Percentiles rank a stretch among this genome's conserved stretches.
These are phyloP conservation scores for Stemphylium vesicarium DNA, from an alignment of 2,329 filamentous ascomycete species.

Conservation along the genomic window DNA sequence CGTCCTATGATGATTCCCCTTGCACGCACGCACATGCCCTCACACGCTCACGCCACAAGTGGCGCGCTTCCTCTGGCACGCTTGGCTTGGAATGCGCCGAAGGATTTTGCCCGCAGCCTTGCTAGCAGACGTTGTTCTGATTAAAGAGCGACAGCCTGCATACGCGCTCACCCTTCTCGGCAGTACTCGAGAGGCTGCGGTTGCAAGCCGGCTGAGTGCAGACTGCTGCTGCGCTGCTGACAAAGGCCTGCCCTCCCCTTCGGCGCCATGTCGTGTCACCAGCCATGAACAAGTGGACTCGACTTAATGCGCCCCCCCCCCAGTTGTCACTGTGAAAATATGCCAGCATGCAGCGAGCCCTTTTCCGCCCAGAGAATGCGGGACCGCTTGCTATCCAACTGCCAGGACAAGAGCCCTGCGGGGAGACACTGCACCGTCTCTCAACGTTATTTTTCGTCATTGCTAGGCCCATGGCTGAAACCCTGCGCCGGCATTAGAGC, in stretches of 20 bases:
- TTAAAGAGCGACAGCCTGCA: background rate
- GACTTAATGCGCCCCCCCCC: background rate
- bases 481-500: background rate
- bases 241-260: constrained; percentile 7
- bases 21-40: background rate
- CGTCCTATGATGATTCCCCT: background rate
- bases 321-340: too few relatives aligned
- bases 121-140: background rate
- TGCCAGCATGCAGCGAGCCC: too few relatives aligned
- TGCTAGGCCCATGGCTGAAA: background rate
- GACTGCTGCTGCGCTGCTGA: background rate
- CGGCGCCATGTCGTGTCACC: background rate
- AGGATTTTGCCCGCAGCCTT: background rate
- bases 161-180: background rate
- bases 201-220: background rate
- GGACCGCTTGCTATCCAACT: too few relatives aligned
- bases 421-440: background rate
- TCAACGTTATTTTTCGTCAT: background rate
- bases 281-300: background rate
- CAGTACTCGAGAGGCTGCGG: too few relatives aligned
- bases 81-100: background rate
- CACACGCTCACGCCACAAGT: background rate
- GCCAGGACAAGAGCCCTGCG: background rate
- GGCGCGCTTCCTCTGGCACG: background rate
- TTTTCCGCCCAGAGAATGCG: too few relatives aligned